These are phyloP conservation scores for Trichoderma aggressivum DNA, from an alignment of 2,329 filamentous ascomycete genomes.

Conservation along the genomic window DNA sequence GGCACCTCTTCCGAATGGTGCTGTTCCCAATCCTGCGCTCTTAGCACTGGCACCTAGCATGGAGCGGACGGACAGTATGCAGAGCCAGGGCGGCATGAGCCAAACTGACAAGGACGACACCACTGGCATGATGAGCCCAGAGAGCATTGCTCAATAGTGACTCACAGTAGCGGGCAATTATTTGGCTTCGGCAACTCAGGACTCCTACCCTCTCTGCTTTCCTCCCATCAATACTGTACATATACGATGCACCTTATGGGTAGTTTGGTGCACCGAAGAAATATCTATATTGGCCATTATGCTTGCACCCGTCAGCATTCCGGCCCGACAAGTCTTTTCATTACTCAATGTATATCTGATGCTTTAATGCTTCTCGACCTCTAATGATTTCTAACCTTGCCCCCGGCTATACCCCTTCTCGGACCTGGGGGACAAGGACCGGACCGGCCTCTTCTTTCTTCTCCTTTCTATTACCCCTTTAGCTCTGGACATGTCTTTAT, in stretches of 20 bases:
- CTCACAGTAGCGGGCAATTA: neutral
- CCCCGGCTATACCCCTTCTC: slow-evolving; percentile 13
- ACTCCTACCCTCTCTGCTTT: neutral
- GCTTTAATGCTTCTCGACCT: slow-evolving; percentile 5
- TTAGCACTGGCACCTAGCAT: slow-evolving; percentile 46
- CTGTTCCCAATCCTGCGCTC: slow-evolving; percentile 38
- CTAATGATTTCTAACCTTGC: slow-evolving; percentile 1
- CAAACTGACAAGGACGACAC: slow-evolving; percentile 66
- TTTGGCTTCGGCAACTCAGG: neutral
- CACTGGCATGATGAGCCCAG: slow-evolving; percentile 79
- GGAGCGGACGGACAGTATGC: slow-evolving; percentile 58
- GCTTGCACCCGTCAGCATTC: neutral
- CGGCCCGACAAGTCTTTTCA: neutral
- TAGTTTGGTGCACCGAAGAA: neutral
- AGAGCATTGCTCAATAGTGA: slow-evolving; percentile 60
- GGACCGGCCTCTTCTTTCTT: neutral
- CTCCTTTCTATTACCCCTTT: neutral
- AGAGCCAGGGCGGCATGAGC: slow-evolving; percentile 56
- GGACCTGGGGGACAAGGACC: neutral
- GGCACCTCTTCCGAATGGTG: slow-evolving; percentile 35
- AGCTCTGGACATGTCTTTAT: neutral
- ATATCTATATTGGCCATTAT: neutral
- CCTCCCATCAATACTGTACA: neutral
- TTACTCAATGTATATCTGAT: slow-evolving; percentile 15
- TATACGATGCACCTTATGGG: slow-evolving; percentile 1